Evolutionary conservation across 306 rosid species (phyloP).

Genomic region (Sicyos edulis): DNA sequence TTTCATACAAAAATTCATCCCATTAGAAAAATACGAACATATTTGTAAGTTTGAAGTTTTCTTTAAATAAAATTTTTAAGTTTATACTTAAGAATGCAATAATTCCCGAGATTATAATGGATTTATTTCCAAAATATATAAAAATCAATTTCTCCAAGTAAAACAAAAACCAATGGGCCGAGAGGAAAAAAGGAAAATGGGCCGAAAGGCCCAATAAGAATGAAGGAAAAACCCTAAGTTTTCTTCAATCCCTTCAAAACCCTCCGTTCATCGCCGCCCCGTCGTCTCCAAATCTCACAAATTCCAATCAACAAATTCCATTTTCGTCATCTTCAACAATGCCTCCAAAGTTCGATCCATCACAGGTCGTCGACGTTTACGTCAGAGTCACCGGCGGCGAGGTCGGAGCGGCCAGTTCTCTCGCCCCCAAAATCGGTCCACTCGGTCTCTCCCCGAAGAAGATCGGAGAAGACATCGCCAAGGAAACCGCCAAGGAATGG

Average conservation of each 20-base stretch:
- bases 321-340: constrained; percentile 14
- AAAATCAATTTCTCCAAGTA: no score
- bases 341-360: constrained; percentile 63
- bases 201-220: no score
- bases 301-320: background rate
- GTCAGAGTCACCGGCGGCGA: constrained; percentile 66
- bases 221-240: constrained; percentile 5
- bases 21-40: no score
- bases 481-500: constrained; percentile 67
- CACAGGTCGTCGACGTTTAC: constrained; percentile 56
- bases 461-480: constrained; percentile 69
- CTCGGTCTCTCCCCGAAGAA: constrained; percentile 60
- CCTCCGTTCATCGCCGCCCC: constrained; percentile 19
- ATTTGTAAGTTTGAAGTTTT: no score
- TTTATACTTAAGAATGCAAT: no score
- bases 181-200: no score
- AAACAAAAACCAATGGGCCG: no score
- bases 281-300: background rate
- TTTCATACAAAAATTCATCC: no score
- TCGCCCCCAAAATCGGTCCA: constrained; percentile 64
- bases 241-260: background rate
- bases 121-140: no score
- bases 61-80: no score
- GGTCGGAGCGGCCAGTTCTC: constrained; percentile 67
- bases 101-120: no score